Evolutionary conservation across 768 basidiomycete genomes (phyloP), one percentile per base, ranked within the genome.

Genomic region (Tricholoma terreum): DNA sequence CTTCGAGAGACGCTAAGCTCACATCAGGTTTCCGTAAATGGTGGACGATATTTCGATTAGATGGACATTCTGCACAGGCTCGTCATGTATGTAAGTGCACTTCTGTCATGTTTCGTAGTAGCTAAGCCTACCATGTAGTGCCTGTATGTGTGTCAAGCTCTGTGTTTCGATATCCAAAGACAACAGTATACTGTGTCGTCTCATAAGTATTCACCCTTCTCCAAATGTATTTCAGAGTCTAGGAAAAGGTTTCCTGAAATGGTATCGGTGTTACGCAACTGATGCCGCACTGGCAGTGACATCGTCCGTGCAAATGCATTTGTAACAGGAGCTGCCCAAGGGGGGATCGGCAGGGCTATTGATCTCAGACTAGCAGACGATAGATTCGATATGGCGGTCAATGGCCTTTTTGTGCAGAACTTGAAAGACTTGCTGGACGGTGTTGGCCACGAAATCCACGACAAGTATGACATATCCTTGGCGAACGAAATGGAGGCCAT

Each of bases 311-410:
- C 70, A 14, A 65, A 73, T 51, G 77, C 75, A 6, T 66, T 77
- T 58, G 68, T 79, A 31, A 77, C 78, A 0, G 79, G 77, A 22
- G 73, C 70, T 17, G 69, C 69, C 4, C 73, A 73, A 50, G 79
- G 79, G 19, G 79, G 79, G 19, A 78, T 77, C 24, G 77, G 77
- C 5, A 68, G 73, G 22, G 75, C 72, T 49, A 73, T 77, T 45
- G 72, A 73, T 19, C 57, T 70, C 5, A 67, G 75, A 8, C 73
- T 79, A 17, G 76, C 77, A 36, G 45, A 60, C 10, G 76, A 73
- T 50, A 75, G 75, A 21, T 72, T 73, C 59, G 75, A 76, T 42
- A 60, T 78, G 36, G 70, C 70, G 19, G 58, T 76, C 56, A 77
- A 74, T 6, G 78, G 75, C 49, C 58, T 74, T 10, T n/a, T n/a